These are phyloP conservation scores for Boletus pseudopeckii DNA, from an alignment of 768 basidiomycete genomes.

Conservation along the genomic window DNA sequence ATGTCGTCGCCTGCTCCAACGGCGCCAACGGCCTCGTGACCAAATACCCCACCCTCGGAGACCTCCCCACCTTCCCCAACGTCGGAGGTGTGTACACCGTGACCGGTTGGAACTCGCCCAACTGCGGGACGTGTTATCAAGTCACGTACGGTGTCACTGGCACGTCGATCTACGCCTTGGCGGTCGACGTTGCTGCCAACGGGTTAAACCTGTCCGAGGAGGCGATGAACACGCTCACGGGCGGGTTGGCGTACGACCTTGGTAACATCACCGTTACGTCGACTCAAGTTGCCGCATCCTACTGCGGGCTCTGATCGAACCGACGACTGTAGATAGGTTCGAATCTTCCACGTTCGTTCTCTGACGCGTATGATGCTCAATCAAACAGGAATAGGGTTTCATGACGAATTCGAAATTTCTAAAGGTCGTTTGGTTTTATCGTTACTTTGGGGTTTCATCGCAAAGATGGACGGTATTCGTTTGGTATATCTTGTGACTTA, in stretches of 20 bases:
- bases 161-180: slow-evolving; percentile 19
- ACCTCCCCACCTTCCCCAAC: slow-evolving; percentile 31
- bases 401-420: too few species aligned
- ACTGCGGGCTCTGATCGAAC: slow-evolving; percentile 39
- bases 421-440: too few species aligned
- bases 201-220: slow-evolving; percentile 48
- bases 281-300: slow-evolving; percentile 40
- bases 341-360: background rate
- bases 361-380: background rate
- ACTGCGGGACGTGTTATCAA: slow-evolving; percentile 33
- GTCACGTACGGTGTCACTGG: slow-evolving; percentile 23
- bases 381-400: too few species aligned
- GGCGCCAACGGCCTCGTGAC: slow-evolving; percentile 29
- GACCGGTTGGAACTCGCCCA: slow-evolving; percentile 26
- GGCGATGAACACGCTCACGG: slow-evolving; percentile 56
- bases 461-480: too few species aligned
- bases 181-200: slow-evolving; percentile 24
- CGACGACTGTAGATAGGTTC: background rate
- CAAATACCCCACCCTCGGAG: slow-evolving; percentile 32
- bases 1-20: slow-evolving; percentile 30
- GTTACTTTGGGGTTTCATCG: too few species aligned
- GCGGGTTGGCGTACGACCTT: slow-evolving; percentile 41
- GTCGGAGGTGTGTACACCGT: slow-evolving; percentile 35
- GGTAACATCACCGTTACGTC: slow-evolving; percentile 48
- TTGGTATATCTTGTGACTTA: too few species aligned